A percentile compares a stretch with the other conserved stretches of the same genome.
Evolutionary conservation across 2,329 filamentous ascomycete genomes (phyloP).

Genomic region (Aspergillus latus): DNA sequence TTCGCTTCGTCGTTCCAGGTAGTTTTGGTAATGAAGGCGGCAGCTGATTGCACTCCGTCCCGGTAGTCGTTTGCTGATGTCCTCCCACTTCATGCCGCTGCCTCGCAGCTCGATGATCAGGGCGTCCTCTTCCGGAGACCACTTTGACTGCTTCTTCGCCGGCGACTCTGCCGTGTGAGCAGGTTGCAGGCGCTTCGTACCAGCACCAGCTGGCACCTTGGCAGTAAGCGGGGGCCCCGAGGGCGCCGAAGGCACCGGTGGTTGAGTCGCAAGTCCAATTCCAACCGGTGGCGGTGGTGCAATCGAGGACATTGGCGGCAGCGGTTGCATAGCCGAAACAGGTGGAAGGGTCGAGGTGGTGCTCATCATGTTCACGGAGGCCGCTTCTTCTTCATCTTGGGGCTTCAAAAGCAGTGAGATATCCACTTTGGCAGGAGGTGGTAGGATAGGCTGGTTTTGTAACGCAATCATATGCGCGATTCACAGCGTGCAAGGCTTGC

Average conservation of each 20-base stretch:
- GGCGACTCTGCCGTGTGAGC: conserved; percentile 60
- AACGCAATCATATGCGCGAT: conserved; percentile 46
- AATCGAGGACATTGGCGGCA: conserved; percentile 30
- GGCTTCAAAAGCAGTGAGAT: conserved; percentile 85
- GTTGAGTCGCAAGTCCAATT: conserved; percentile 21
- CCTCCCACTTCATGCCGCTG: conserved; percentile 96
- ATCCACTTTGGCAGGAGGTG: conserved; percentile 74
- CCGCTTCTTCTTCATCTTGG: conserved; percentile 40
- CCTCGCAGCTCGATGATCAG: conserved; percentile 88
- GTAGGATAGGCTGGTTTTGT: conserved; percentile 41
- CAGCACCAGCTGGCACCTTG: conserved; percentile 32
- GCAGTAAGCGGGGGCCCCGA: conserved; percentile 31
- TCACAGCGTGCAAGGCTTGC: conserved; percentile 19
- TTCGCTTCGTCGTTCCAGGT: conserved; percentile 85
- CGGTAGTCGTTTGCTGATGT: conserved; percentile 87
- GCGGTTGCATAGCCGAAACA: conserved; percentile 26
- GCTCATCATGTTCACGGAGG: conserved; percentile 24
- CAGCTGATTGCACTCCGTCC: conserved; percentile 93
- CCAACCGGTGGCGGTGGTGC: conserved; percentile 22
- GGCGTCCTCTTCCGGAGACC: conserved; percentile 91
- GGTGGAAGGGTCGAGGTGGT: conserved; percentile 35
- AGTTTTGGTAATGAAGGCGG: conserved; percentile 94
- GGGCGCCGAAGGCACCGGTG: conserved; percentile 27
- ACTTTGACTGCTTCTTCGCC: conserved; percentile 94
- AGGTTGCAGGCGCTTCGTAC: conserved; percentile 45